A percentile compares a stretch with the other conserved stretches of the same genome.
Evolutionary conservation across 495 filamentous ascomycete genomes (phyloP).

Genomic region (Tuber aestivum): DNA sequence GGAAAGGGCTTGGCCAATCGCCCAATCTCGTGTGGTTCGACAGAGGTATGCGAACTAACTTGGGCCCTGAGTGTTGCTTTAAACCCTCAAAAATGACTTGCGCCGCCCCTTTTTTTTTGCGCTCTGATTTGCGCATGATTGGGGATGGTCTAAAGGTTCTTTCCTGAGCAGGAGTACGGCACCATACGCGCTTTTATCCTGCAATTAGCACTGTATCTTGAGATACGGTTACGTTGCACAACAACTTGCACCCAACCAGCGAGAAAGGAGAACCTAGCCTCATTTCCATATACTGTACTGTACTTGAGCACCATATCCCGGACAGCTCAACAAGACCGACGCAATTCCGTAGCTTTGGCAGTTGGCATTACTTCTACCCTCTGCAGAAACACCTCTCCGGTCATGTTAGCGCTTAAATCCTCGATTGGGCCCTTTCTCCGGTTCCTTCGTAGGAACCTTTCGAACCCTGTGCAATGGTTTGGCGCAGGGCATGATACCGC

Average conservation of each 20-base stretch:
- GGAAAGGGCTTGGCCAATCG: not conserved
- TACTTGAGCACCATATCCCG: not conserved
- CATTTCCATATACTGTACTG: not conserved
- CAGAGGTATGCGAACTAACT: not conserved
- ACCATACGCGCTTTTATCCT: not conserved
- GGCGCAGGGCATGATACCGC: not conserved
- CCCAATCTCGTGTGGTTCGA: constrained; percentile 3
- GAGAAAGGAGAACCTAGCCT: too few species aligned
- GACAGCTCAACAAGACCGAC: not conserved
- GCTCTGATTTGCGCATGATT: not conserved
- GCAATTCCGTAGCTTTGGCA: not conserved
- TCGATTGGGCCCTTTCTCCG: not conserved
- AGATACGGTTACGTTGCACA: not conserved
- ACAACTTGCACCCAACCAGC: too few species aligned
- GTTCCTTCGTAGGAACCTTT: not conserved
- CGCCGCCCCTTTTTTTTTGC: not conserved
- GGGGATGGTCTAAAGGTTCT: not conserved
- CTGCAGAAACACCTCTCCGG: not conserved
- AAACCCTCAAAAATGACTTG: not conserved
- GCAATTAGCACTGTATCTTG: not conserved
- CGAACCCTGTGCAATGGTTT: not conserved
- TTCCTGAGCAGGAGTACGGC: not conserved
- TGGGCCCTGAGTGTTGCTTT: not conserved
- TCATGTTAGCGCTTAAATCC: not conserved
- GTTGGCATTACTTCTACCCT: not conserved